These are phyloP conservation scores for Linnemannia schmuckeri DNA, from an alignment of 192 early-diverging fungal genomes.

Conservation along the genomic window DNA sequence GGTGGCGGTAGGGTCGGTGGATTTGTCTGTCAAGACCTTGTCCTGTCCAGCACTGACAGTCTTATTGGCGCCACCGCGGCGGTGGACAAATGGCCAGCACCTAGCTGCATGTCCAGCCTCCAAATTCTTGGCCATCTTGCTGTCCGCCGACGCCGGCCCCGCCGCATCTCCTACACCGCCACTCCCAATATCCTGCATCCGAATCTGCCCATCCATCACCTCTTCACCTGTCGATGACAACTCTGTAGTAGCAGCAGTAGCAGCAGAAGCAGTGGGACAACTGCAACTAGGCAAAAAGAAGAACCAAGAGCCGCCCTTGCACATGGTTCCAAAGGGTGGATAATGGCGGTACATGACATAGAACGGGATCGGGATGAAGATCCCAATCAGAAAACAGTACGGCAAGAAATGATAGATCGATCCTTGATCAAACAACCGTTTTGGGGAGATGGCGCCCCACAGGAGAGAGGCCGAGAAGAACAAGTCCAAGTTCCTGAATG, in stretches of 20 bases:
- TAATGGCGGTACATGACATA: constrained; percentile 43
- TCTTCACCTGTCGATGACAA: neutral
- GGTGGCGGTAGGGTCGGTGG: neutral
- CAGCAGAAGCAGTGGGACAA: constrained; percentile 10
- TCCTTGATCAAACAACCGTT: constrained; percentile 9
- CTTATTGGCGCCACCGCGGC: too few relatives aligned
- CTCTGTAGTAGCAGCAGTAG: neutral
- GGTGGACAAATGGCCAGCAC: constrained; percentile 6
- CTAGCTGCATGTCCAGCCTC: neutral
- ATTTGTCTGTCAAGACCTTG: neutral
- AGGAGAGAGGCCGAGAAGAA: constrained; percentile 47
- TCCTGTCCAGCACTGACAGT: neutral
- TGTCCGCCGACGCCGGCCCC: neutral
- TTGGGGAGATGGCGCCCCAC: constrained; percentile 50
- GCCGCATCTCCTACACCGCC: neutral
- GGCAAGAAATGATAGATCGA: constrained; percentile 44
- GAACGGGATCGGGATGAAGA: constrained; percentile 38
- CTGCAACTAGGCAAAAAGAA: constrained; percentile 35
- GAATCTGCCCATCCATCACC: neutral
- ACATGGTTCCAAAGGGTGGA: constrained; percentile 33
- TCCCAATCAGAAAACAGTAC: constrained; percentile 40
- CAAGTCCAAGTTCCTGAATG: constrained; percentile 42
- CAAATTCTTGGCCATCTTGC: constrained; percentile 3
- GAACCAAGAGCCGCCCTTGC: constrained; percentile 24
- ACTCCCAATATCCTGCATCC: neutral